These are phyloP conservation scores for Entophlyctis luteolus DNA, from an alignment of 192 early-diverging fungal species.

Conservation along the genomic window DNA sequence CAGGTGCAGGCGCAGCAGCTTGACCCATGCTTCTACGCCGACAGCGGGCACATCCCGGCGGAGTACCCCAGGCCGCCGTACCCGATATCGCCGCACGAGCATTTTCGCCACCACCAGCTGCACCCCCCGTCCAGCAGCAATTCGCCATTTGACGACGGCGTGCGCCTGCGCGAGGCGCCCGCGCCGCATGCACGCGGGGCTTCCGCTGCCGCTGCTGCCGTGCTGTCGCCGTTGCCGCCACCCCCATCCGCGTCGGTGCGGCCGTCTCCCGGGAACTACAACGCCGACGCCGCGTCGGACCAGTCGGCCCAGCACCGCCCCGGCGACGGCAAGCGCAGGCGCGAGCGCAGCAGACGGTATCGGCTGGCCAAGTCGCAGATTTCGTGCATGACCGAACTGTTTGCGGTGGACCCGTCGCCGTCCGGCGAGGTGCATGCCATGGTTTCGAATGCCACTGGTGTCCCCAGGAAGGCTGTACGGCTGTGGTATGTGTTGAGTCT, in stretches of 20 bases:
- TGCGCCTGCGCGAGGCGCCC: no score
- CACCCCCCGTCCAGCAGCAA: no score
- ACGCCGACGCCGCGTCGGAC: not conserved
- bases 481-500: not conserved
- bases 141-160: no score
- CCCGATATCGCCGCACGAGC: no score
- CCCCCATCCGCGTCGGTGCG: not conserved
- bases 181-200: no score
- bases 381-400: not conserved
- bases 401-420: conserved; percentile 3
- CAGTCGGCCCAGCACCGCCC: not conserved
- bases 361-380: conserved; percentile 6
- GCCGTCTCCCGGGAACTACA: not conserved
- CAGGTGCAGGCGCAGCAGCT: no score
- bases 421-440: not conserved
- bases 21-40: no score
- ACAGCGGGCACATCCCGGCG: no score
- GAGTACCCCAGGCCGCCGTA: no score
- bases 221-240: no score
- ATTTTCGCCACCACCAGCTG: no score
- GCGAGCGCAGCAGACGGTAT: conserved; percentile 2
- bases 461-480: conserved; percentile 15
- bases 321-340: not conserved
- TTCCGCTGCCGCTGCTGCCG: no score
- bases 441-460: conserved; percentile 3